Base-by-base conservation (phyloP, 345 rosid species). In the Abelmoschus esculentus region DNA sequence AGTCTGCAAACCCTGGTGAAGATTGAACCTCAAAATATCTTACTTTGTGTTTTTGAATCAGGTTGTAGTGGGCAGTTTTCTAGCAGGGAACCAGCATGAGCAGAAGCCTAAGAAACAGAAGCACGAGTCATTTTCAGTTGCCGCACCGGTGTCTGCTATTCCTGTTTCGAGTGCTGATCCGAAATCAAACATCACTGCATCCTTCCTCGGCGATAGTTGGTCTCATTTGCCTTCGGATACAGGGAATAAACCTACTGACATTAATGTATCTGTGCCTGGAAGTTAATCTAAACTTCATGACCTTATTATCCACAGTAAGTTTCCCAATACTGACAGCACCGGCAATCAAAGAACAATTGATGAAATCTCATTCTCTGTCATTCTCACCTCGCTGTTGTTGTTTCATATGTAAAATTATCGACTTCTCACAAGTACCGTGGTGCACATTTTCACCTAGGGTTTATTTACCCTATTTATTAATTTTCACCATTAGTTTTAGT, bases 61-160 rank as follows among this genome's bases (percentile, higher is more conserved):
- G 85, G 92, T 93, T 10, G 91, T 93, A 1, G 81, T 90, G 54
- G 98, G 97, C 67, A 91, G 95, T 76, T 93, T 91, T 82, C 81
- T 90, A 34, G 85, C 91, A 0, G 87, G 86, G 69, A 78, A 84
- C 75, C 97, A 86, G 36, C 95, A 80, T 6, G 91, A 93, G 69
- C 90, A 84, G 61, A 84, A 80, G 76, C 79, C 78, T 0, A 90
- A 80, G 80, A 83, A 84, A 65, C 81, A 74, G 63, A 87, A 89
- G 72, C 76, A 76, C 5, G 83, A 78, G 47, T 36, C 80, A 44
- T 40, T 76, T 17, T 74, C 89, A 4, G 53, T 78, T 6, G 74
- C 79, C n/a, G 50, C 72, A 10, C 75, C 84, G 7, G 76, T 79
- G 14, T 66, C 74, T 15, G 72, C 73, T 0, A 44, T 82, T 65